Evolutionary conservation across 345 rosid genomes (phyloP), one percentile per base, ranked within the genome.

Genomic region (Atalantia buxifolia): DNA sequence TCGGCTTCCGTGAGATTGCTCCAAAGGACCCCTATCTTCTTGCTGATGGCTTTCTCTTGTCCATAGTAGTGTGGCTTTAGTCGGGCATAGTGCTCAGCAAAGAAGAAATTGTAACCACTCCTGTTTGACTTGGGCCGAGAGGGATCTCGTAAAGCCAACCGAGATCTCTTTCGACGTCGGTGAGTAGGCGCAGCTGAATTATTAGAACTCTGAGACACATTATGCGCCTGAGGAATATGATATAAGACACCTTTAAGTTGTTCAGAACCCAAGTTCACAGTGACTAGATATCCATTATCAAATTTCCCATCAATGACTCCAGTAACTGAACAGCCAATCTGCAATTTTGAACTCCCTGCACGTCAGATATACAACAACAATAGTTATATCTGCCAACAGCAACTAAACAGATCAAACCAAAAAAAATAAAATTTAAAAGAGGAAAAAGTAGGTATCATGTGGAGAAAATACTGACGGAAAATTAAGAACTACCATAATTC

Each of bases 251-350:
- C 97, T 83, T 83, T 88, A 24, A 93, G 85, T 80, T 87, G 83
- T 42, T 85, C 75, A 72, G 90, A 55, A 40, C 93, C 95, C 79
- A 88, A 18, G 77, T 80, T 81, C 75, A 92, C 83, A 3, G 89
- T 92, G 66, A 93, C 84, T 66, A 94, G 81, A 81, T 91, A 93
- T 42, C 94, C 97, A 61, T 64, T 83, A 50, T 95, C 99, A 48
- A 95, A 93, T 81, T 95, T 95, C 62, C 89, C 98, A 74, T 95
- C 99, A 74, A 95, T 92, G 40, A 64, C 70, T 84, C 99, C 99
- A 0, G 69, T 69, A 78, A 92, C 90, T 19, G 85, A 80, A 85
- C 78, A 77, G 59, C 99, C 97, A 79, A 75, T 75, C 69, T 77
- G 79, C 89, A 87, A 78, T 55, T 86, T 83, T 7, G 72, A 59